Evolutionary conservation across 164 flowering plant genomes (phyloP), one percentile per base, ranked within the genome.

Genomic region (Nymphaea colorata): DNA sequence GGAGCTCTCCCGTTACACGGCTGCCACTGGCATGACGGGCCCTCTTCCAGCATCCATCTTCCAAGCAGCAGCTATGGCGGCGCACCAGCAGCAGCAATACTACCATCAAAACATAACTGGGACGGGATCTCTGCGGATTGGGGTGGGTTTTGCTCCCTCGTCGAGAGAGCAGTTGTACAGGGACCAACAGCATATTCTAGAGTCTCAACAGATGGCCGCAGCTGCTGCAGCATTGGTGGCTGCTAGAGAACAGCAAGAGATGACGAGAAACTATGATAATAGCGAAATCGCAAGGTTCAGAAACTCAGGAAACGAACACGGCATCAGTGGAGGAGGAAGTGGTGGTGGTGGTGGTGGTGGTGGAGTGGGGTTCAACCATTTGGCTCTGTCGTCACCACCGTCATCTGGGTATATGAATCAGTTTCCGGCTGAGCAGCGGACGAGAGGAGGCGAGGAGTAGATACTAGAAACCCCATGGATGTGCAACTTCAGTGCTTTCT

Each of bases 21-120:
- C 75, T 36, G 66, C 78, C 4, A 7, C 65, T 3, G 78, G 70
- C 4, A 69, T 76, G 78, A 51, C 47, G 61, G 3, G 74, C 77
- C 1, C 4, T 68, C 3, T n/a, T 61, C 14, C 73, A 70, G 1
- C 72, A 43, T 16, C 66, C 66, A 12, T 71, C 44, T n/a, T 43
- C 70, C 69, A 66, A 44, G 12, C 64, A 42, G 11, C 72, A 53
- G 43, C 73, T n/a, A 6, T 66, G 14, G 2, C 69, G 10, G 2
- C 76, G 53, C n/a, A 67, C 64, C 36, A 60, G 44, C 66, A 69
- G 69, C 43, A 7, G 51, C 36, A 47, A 64, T 51, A 51, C 57
- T 15, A 51, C 8, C 57, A 51, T 15, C 57, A n/a, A 3, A 61
- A 47, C 45, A 45, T 8, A 51, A 17, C 6, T 72, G 68, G 2